Conservation (phyloP, 345 rosid species). For the Triadica sebifera region DNA sequence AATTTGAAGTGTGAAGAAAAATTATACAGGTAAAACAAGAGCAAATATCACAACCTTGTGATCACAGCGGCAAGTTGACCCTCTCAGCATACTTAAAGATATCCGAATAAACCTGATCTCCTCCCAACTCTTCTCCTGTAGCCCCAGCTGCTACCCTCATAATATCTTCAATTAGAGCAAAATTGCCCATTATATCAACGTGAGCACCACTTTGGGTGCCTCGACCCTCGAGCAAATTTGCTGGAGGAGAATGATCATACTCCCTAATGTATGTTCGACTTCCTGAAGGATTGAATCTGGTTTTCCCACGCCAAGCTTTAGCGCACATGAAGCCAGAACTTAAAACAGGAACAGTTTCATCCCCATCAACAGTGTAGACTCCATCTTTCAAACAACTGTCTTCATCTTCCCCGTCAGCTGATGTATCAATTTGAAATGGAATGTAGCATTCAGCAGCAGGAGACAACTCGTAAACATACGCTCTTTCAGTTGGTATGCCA, state of each 20-base stretch:
- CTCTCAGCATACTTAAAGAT: conserved; percentile 81
- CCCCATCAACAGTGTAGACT: conserved; percentile 81
- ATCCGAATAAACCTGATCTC: conserved; percentile 77
- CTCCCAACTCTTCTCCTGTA: conserved; percentile 74
- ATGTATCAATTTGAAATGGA: conserved; percentile 83
- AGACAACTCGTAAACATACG: conserved; percentile 71
- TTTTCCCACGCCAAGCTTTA: conserved; percentile 94
- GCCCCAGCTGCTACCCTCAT: conserved; percentile 87
- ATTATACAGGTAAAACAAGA: not conserved
- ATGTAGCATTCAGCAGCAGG: conserved; percentile 72
- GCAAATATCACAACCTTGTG: not conserved
- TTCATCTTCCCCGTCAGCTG: conserved; percentile 58
- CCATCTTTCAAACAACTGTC: conserved; percentile 75
- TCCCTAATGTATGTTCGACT: conserved; percentile 69
- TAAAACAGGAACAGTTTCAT: conserved; percentile 86
- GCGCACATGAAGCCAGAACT: conserved; percentile 96
- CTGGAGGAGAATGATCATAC: conserved; percentile 80
- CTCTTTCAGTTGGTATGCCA: conserved; percentile 92
- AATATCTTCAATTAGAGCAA: conserved; percentile 81
- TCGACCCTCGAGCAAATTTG: conserved; percentile 83
- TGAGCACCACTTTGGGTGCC: conserved; percentile 92
- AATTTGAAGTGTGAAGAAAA: not conserved
- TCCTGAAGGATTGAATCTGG: conserved; percentile 88
- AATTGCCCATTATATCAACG: conserved; percentile 97
- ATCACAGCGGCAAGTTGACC: conserved; percentile 58